Base-by-base conservation (phyloP, 2,329 filamentous ascomycete species). In the Alternaria novae-zelandiae region DNA sequence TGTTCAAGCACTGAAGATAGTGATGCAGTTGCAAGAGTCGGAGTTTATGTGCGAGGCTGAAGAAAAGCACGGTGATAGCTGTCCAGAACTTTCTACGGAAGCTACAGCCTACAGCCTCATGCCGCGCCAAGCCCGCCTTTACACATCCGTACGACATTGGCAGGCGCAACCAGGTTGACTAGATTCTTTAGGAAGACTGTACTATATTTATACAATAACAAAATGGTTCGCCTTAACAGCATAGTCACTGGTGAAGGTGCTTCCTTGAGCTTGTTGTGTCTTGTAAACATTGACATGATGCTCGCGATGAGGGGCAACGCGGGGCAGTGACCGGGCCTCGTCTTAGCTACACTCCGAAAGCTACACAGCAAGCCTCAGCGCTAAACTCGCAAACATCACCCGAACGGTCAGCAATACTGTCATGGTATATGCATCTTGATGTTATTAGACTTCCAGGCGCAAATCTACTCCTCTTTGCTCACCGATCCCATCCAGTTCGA, bases 81-180 rank as follows among this genome's bases (percentile, higher is more conserved):
- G 62, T 59, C 75, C 71, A 78, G 76, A 78, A 78, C 61, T 73
- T 78, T 78, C 76, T 62, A 77, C 57, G 66, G 36, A 73, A 69
- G 66, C 66, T 67, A 64, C 57, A 67, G 59, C 63, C 65, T 66
- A 59, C 55, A 67, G 59, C 57, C 59, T 53, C 59, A 55, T 54
- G 54, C 62, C 62, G 59, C 64, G 70, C 73, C 73, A 75, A 72
- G 70, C 69, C 64, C 59, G 61, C 67, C 43, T 59, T 43, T 43
- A 56, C 64, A 69, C 59, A 51, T 49, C 46, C 5, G 32, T 51
- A 26, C 59, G 53, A 63, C 30, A 41, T 10, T 46, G 17, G 20
- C 41, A 44, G 20, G 30, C 23, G 20, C 53, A 51, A 51, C 59
- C 56, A 43, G 13, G 47, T 23, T 23, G 25, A 9, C 21, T 5